Conservation (phyloP, 768 basidiomycete genomes). For the Phylloporus sp. region DNA sequence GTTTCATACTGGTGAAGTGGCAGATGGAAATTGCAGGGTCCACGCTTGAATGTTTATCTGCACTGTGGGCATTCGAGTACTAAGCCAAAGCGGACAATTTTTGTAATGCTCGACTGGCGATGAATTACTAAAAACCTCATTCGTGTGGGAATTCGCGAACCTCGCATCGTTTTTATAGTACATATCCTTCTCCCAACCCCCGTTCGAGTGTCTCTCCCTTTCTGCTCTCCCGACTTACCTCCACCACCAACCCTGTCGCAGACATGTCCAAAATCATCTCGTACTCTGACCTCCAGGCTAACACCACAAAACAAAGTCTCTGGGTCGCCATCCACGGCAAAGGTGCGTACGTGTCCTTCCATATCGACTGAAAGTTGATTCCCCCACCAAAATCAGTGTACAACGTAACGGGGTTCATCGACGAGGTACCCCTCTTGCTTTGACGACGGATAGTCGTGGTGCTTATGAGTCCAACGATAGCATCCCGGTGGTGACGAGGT, state of each 20-base stretch:
- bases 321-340: slow-evolving; percentile 84
- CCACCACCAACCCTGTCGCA: slow-evolving; percentile 16
- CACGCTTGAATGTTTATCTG: slow-evolving; percentile 71
- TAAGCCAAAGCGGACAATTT: slow-evolving; percentile 60
- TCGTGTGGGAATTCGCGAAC: slow-evolving; percentile 28
- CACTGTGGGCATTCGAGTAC: slow-evolving; percentile 70
- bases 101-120: too few species aligned
- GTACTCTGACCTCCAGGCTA: slow-evolving; percentile 70
- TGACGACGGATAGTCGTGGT: not conserved
- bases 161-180: slow-evolving; percentile 17
- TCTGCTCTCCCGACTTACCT: slow-evolving; percentile 12
- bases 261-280: slow-evolving; percentile 52
- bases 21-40: slow-evolving; percentile 57
- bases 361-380: not conserved
- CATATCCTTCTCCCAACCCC: slow-evolving; percentile 3
- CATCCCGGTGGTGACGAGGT: slow-evolving; percentile 99
- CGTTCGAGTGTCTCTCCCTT: not conserved
- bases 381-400: slow-evolving; percentile 57
- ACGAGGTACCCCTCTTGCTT: slow-evolving; percentile 59
- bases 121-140: too few species aligned
- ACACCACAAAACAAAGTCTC: slow-evolving; percentile 69
- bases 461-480: slow-evolving; percentile 35
- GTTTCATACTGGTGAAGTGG: slow-evolving; percentile 77
- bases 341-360: slow-evolving; percentile 40
- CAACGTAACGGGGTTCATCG: slow-evolving; percentile 88